Conservation (phyloP, 176 grass and related monocot genomes). For the Phyllostachys edulis region DNA sequence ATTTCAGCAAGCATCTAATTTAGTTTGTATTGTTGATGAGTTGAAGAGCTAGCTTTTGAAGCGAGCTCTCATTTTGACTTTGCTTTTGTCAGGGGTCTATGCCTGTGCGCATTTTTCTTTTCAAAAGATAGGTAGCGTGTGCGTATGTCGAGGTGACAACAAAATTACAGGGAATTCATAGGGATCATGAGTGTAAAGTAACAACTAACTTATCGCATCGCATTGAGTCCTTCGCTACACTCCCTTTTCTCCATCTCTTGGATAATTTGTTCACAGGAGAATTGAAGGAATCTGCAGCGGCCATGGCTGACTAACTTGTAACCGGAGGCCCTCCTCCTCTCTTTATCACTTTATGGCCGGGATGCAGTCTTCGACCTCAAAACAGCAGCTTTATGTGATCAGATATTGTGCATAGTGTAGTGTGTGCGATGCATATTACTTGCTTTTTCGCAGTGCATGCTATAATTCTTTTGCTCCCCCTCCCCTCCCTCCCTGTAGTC, state of each 20-base stretch:
- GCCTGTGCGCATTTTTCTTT: constrained; percentile 38
- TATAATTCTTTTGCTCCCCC: constrained; percentile 66
- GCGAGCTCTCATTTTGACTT: constrained; percentile 49
- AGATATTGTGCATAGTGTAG: constrained; percentile 43
- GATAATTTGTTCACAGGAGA: constrained; percentile 26
- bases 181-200: constrained; percentile 62
- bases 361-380: constrained; percentile 41
- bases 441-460: constrained; percentile 61
- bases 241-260: constrained; percentile 9
- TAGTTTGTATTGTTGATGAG: constrained; percentile 10
- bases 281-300: constrained; percentile 40
- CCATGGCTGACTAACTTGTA: constrained; percentile 5
- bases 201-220: constrained; percentile 35
- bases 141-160: constrained; percentile 35
- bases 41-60: constrained; percentile 35
- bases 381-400: constrained; percentile 55
- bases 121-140: constrained; percentile 36
- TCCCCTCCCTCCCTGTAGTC: constrained; percentile 20
- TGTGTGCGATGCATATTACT: constrained; percentile 38
- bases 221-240: background rate
- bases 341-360: constrained; percentile 46
- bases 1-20: constrained; percentile 20
- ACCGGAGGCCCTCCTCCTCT: constrained; percentile 19
- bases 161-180: constrained; percentile 56
- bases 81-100: constrained; percentile 49